phyloP scores from a whole-genome alignment of 192 early-diverging fungal species.

The Umbelopsis sp. region DNA sequence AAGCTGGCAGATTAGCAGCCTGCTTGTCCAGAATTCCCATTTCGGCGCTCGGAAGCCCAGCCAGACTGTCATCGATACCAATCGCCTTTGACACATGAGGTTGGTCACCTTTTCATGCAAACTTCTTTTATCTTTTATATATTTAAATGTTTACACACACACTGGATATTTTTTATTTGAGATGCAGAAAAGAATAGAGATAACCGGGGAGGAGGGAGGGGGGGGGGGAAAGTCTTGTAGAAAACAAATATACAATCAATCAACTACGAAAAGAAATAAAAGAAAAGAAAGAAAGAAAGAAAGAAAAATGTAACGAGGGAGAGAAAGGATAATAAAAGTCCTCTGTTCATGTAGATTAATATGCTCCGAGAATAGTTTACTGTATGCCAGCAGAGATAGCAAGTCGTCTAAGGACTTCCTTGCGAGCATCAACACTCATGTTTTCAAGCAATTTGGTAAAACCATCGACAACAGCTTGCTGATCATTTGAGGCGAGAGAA shows the following conservation, averaged over 20 bases:
- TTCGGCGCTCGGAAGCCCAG: too few relatives aligned
- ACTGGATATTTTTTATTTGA: constrained; percentile 3
- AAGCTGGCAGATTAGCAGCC: not conserved
- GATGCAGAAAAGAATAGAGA: not conserved
- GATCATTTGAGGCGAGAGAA: constrained; percentile 21
- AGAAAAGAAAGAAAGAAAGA: too few relatives aligned
- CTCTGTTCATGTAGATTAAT: not conserved
- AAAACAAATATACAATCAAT: not conserved
- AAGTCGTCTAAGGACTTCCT: constrained; percentile 20
- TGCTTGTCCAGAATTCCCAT: not conserved
- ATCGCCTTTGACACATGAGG: too few relatives aligned
- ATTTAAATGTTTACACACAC: constrained; percentile 11
- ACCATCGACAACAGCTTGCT: constrained; percentile 43
- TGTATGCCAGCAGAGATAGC: constrained; percentile 12
- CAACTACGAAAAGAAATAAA: not conserved
- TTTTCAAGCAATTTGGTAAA: constrained; percentile 34
- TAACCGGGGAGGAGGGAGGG: not conserved
- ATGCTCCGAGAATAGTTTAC: not conserved
- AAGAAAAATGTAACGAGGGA: not conserved
- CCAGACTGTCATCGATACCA: too few relatives aligned
- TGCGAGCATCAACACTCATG: constrained; percentile 28
- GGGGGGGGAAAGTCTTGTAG: not conserved
- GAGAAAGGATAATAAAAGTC: not conserved
- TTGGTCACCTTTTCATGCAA: too few relatives aligned
- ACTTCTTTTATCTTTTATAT: too few relatives aligned